Conservation (phyloP, 768 basidiomycete genomes). For the Pisolithus marmoratus region DNA sequence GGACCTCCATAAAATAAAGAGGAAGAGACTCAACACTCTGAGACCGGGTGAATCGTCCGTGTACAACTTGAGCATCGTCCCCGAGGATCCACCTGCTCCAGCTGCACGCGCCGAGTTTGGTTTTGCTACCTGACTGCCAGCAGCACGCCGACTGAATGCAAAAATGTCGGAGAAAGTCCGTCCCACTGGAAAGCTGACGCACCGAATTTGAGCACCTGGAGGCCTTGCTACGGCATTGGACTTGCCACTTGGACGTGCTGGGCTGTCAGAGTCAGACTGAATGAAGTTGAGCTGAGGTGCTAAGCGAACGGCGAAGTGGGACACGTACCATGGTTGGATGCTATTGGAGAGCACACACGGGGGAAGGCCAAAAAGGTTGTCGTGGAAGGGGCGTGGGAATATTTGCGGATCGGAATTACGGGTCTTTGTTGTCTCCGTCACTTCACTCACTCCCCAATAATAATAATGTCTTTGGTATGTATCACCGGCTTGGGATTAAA, state of each 20-base stretch:
- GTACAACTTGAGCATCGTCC: conserved; percentile 98
- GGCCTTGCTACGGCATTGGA: conserved; percentile 59
- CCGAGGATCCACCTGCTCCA: conserved; percentile 92
- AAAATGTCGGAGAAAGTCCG: not conserved
- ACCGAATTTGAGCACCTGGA: conserved; percentile 81
- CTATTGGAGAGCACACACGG: too few relatives aligned
- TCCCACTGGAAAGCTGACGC: conserved; percentile 16
- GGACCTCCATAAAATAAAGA: not conserved
- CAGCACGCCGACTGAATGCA: conserved; percentile 61
- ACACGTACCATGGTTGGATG: conserved; percentile 29
- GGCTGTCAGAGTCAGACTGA: conserved; percentile 81
- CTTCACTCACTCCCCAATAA: too few relatives aligned
- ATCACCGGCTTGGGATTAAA: not conserved
- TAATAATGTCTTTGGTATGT: conserved; percentile 27
- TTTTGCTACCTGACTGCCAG: conserved; percentile 54
- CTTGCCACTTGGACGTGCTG: conserved; percentile 39
- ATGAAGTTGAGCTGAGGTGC: not conserved
- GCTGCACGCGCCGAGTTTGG: conserved; percentile 89
- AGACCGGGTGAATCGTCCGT: conserved; percentile 97
- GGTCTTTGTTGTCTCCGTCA: too few relatives aligned
- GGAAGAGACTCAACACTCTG: conserved; percentile 71
- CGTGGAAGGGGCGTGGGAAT: conserved; percentile 23
- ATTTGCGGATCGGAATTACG: conserved; percentile 14
- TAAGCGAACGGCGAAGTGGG: not conserved
- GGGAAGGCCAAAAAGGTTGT: conserved; percentile 14